Percentiles rank a stretch among this genome's conserved stretches.
These are phyloP conservation scores for Acephala macrosclerotiorum DNA, from an alignment of 2,329 filamentous ascomycete species.

Conservation along the genomic window DNA sequence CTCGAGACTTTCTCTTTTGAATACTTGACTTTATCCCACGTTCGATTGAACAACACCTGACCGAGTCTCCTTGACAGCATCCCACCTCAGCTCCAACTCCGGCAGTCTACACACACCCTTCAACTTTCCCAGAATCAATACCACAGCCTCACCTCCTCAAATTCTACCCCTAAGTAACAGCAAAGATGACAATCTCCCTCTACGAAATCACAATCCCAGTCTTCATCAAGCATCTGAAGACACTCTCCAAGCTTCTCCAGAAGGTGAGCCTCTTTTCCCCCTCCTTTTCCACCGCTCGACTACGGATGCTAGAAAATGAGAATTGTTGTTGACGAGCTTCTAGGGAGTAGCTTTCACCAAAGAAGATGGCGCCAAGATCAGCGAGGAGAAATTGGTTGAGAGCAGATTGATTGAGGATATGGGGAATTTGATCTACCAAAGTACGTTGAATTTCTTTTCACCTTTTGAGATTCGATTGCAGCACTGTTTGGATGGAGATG, in stretches of 20 bases:
- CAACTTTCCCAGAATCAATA: too few species aligned
- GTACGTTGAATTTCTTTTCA: constrained; percentile 15
- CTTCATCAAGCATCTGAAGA: constrained; percentile 52
- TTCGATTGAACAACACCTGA: too few species aligned
- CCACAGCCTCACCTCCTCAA: neutral
- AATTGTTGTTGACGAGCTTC: too few species aligned
- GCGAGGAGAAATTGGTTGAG: constrained; percentile 46
- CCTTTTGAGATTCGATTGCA: neutral
- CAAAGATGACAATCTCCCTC: constrained; percentile 37
- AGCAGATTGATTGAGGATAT: constrained; percentile 57
- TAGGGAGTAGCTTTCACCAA: constrained; percentile 48
- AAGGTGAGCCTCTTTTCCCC: constrained; percentile 40
- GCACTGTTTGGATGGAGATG: too few species aligned
- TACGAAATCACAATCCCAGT: constrained; percentile 49
- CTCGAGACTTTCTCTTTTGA: too few species aligned
- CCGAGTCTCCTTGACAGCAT: neutral
- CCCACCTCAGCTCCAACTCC: too few species aligned
- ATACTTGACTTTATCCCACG: too few species aligned
- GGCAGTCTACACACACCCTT: neutral
- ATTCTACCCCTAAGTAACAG: too few species aligned
- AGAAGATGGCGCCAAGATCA: constrained; percentile 46
- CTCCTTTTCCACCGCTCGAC: too few species aligned
- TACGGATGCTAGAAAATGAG: too few species aligned
- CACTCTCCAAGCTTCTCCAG: constrained; percentile 51
- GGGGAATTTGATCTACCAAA: constrained; percentile 56